These are phyloP conservation scores for Mycena capillaripes DNA, from an alignment of 768 basidiomycete species.

Conservation along the genomic window DNA sequence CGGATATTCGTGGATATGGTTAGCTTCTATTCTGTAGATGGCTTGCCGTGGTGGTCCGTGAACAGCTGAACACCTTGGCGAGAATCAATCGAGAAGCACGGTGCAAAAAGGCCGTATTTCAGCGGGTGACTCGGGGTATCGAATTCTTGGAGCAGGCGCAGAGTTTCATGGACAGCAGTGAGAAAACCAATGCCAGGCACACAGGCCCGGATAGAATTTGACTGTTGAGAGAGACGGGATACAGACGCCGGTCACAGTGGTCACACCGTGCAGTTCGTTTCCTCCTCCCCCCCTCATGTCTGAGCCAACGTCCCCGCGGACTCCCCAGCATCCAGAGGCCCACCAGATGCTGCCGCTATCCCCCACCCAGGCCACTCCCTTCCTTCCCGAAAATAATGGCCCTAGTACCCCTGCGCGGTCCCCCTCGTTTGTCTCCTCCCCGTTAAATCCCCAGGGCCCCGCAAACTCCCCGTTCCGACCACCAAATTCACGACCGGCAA, in stretches of 20 bases:
- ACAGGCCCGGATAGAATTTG: too few species aligned
- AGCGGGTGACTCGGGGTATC: too few species aligned
- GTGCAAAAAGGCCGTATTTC: too few species aligned
- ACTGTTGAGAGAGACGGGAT: not conserved
- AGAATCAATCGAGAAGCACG: too few species aligned
- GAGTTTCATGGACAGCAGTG: too few species aligned
- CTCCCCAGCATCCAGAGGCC: constrained; percentile 30
- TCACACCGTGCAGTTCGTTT: not conserved
- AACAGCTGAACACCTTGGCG: too few species aligned
- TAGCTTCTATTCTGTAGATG: too few species aligned
- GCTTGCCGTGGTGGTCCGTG: too few species aligned
- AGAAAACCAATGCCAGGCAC: too few species aligned
- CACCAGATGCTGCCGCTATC: constrained; percentile 37
- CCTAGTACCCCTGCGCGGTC: constrained; percentile 41
- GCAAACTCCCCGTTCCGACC: constrained; percentile 32
- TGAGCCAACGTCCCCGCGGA: constrained; percentile 32
- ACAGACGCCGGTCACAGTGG: not conserved
- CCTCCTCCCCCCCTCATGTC: constrained; percentile 5
- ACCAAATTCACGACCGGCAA: constrained; percentile 51
- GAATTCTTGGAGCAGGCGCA: too few species aligned
- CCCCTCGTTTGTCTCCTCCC: constrained; percentile 63
- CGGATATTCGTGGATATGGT: not conserved
- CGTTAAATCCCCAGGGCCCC: constrained; percentile 61
- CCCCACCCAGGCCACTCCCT: constrained; percentile 41
- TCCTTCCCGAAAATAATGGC: constrained; percentile 41